These are phyloP conservation scores for Adansonia rubrostipa DNA, from an alignment of 441 rosid genomes.

Conservation along the genomic window DNA sequence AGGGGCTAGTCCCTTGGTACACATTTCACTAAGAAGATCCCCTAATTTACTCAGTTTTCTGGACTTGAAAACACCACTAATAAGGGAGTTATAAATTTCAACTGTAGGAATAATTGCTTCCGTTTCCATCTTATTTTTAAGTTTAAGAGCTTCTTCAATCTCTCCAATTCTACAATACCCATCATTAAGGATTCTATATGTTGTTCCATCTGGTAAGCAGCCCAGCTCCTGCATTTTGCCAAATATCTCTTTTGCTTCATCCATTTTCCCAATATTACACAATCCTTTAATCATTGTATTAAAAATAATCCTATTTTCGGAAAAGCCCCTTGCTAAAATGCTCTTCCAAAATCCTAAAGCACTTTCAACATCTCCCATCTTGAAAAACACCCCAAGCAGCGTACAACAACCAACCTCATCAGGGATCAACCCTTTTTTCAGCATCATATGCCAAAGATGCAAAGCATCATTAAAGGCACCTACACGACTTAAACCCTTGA, in stretches of 20 bases:
- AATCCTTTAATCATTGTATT: conserved; percentile 79
- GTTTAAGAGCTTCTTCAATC: conserved; percentile 58
- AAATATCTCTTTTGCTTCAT: conserved; percentile 68
- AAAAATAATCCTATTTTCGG: conserved; percentile 54
- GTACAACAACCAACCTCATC: conserved; percentile 66
- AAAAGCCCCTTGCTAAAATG: conserved; percentile 66
- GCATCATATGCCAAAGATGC: conserved; percentile 67
- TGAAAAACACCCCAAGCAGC: conserved; percentile 66
- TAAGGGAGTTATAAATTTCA: conserved; percentile 76
- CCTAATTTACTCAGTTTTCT: conserved; percentile 40
- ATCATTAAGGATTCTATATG: conserved; percentile 66
- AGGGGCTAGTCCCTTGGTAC: conserved; percentile 45
- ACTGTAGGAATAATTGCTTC: conserved; percentile 54
- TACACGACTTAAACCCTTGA: conserved; percentile 63
- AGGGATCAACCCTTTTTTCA: conserved; percentile 49
- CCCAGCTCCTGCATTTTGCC: conserved; percentile 57
- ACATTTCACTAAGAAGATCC: conserved; percentile 57
- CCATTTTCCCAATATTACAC: conserved; percentile 69
- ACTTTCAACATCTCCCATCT: conserved; percentile 58
- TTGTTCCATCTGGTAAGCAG: conserved; percentile 68
- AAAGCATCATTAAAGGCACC: conserved; percentile 66
- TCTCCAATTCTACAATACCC: conserved; percentile 74
- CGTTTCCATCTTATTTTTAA: conserved; percentile 56
- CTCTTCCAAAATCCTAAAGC: conserved; percentile 73
- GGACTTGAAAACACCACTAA: conserved; percentile 58